A percentile compares a stretch with the other conserved stretches of the same genome.
Conservation (phyloP, 495 filamentous ascomycete species). For the Aspergillus ellipticus region DNA sequence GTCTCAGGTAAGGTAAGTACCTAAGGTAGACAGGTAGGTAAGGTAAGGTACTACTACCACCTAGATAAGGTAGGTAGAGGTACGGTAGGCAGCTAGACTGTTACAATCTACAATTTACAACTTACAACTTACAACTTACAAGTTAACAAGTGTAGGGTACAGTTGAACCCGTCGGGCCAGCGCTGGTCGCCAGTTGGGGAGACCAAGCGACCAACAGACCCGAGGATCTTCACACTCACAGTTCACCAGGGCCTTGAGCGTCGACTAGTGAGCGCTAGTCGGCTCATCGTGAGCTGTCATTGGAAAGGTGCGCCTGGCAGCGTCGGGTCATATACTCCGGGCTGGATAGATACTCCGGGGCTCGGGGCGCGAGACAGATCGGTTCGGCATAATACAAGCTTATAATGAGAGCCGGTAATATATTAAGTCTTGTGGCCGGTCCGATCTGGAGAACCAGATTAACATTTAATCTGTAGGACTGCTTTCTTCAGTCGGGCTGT, state of each 20-base stretch:
- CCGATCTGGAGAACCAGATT: background rate
- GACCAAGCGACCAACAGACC: background rate
- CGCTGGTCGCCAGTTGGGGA: too few relatives aligned
- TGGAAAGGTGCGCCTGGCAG: background rate
- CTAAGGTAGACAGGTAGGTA: background rate
- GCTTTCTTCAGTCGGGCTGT: too few relatives aligned
- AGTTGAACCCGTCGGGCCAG: too few relatives aligned
- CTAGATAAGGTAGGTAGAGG: too few relatives aligned
- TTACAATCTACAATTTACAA: too few relatives aligned
- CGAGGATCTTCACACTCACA: background rate
- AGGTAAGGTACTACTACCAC: background rate
- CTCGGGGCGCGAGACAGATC: background rate
- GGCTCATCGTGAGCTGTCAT: background rate
- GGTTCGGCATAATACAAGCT: background rate
- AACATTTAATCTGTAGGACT: too few relatives aligned
- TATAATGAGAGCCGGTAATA: background rate
- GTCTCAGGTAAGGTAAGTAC: too few relatives aligned
- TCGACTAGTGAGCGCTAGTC: background rate
- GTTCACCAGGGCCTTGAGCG: background rate
- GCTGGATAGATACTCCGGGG: background rate
- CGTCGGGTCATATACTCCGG: background rate
- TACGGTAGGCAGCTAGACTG: too few relatives aligned
- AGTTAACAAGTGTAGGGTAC: too few relatives aligned
- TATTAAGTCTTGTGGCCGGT: background rate
- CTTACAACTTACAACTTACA: too few relatives aligned